Evolutionary conservation across 345 rosid species (phyloP), one percentile per base, ranked within the genome.

Genomic region (Kandelia obovata): DNA sequence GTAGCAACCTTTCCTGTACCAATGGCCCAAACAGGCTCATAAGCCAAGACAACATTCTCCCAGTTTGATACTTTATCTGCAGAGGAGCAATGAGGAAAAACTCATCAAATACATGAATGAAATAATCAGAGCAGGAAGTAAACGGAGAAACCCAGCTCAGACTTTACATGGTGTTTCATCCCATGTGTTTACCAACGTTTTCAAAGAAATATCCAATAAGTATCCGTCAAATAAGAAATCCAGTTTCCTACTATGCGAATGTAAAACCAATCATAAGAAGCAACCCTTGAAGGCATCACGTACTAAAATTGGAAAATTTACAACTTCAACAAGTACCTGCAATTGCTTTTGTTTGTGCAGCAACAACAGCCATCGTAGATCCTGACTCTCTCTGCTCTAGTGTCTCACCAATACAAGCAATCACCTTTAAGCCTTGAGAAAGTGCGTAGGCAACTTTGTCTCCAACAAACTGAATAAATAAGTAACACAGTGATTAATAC

Each of bases 21-120:
- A 74, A 89, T 87, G 72, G 96, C 96, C 96, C 96, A 89, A 64
- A 89, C 92, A 60, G 92, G 96, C 77, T 89, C 92, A 74, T 85
- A 89, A 56, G 96, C 96, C 66, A 85, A 72, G 74, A 89, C 92
- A 58, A 89, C 79, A 68, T 84, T 74, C 10, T 49, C 72, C 96
- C 96, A 89, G 39, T 77, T 71, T 28, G 83, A 67, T 31, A 85
- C 65, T 71, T 83, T 80, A 35, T 79, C 96, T 89, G 84, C 82
- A 72, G 17, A 39, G 60, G 7, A 37, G 49, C 49, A 43, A 43
- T 2, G 16, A 13, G 17, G 4, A 15, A 43, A 43, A 43, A 43
- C 4, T 43, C 49, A 15, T 43, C 49, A 13, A 43, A 43, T 13
- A 43, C 17, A 43, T 15, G 49, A 43, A 43, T 13, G 19, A 17